Percentiles rank a stretch among this genome's conserved stretches.
Conservation (phyloP, 202 grass and related monocot genomes). For the Hordeum pubiflorum region DNA sequence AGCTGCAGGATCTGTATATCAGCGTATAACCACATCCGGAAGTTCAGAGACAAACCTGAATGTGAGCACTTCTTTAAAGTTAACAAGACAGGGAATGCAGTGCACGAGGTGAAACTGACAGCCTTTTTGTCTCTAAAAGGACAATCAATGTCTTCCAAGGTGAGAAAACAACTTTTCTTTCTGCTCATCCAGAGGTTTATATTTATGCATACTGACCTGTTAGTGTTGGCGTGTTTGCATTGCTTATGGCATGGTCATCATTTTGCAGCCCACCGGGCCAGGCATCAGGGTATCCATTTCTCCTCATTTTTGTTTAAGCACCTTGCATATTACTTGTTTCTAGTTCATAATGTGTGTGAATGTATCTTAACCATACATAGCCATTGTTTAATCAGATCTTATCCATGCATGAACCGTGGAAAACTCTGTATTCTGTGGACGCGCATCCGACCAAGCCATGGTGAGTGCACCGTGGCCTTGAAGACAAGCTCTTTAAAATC, state of each 20-base stretch:
- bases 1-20: too few species aligned
- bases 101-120: neutral
- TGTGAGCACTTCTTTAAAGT: neutral
- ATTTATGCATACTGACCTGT: neutral
- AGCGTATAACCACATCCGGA: neutral
- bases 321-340: neutral
- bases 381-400: neutral
- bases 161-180: neutral
- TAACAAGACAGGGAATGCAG: neutral
- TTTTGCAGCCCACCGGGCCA: too few species aligned
- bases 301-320: too few species aligned
- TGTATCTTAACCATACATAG: neutral
- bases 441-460: neutral
- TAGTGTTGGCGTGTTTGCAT: neutral
- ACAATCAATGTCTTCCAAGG: neutral
- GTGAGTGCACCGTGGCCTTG: neutral
- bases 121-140: neutral
- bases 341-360: neutral
- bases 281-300: too few species aligned
- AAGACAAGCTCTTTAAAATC: too few species aligned
- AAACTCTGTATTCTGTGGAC: neutral
- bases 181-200: neutral
- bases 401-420: neutral
- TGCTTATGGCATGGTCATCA: too few species aligned
- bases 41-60: neutral